A percentile compares a stretch with the other conserved stretches of the same genome.
Evolutionary conservation across 768 basidiomycete genomes (phyloP).

Genomic region (Suillus occidentalis): DNA sequence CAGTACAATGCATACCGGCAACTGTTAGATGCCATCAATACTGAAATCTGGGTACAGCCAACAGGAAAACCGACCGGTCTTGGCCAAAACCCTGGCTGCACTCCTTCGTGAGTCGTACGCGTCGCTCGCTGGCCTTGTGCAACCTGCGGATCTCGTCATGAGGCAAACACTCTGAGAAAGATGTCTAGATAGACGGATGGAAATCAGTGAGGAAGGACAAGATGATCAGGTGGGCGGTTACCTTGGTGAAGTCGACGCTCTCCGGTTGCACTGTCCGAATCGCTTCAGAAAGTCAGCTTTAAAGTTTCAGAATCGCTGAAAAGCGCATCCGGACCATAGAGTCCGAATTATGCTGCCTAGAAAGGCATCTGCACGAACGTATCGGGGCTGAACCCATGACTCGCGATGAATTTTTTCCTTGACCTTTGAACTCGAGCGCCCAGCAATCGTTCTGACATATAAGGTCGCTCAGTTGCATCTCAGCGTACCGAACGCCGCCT

Average conservation of each 20-base stretch:
- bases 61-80: slow-evolving; percentile 58
- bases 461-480: slow-evolving; percentile 91
- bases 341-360: slow-evolving; percentile 92
- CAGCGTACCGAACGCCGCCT: slow-evolving; percentile 88
- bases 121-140: slow-evolving; percentile 81
- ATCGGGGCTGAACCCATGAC: slow-evolving; percentile 94
- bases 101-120: slow-evolving; percentile 83
- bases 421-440: slow-evolving; percentile 89
- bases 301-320: background rate
- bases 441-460: slow-evolving; percentile 99
- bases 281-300: slow-evolving; percentile 57
- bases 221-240: slow-evolving; percentile 24
- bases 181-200: slow-evolving; percentile 48
- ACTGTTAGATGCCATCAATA: slow-evolving; percentile 33
- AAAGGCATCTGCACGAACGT: slow-evolving; percentile 99
- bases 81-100: slow-evolving; percentile 91
- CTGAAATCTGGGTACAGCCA: background rate
- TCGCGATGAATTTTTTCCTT: slow-evolving; percentile 93
- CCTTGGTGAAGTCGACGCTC: slow-evolving; percentile 86
- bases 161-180: slow-evolving; percentile 76
- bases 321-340: slow-evolving; percentile 60
- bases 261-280: slow-evolving; percentile 87
- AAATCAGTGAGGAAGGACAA: background rate
- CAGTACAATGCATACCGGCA: slow-evolving; percentile 96
- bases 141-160: slow-evolving; percentile 73